Percentiles rank a stretch among this genome's conserved stretches.
These are phyloP conservation scores for Termitomyces sp. DNA, from an alignment of 768 basidiomycete genomes.

Conservation along the genomic window DNA sequence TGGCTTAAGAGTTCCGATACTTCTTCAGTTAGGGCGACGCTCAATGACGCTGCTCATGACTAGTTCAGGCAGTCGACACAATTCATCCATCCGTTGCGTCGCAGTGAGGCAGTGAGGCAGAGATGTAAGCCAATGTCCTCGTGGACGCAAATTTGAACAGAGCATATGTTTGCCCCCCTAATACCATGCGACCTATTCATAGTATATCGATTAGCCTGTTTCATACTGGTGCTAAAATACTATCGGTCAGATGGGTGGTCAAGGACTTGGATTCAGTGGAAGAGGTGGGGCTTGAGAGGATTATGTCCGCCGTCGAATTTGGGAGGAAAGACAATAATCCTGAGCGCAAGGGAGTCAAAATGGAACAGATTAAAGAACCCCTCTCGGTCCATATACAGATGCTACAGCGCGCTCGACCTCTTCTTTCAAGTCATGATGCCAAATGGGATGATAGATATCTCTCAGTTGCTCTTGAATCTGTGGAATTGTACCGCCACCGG, in stretches of 20 bases:
- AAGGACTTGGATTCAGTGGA: slow-evolving; percentile 41
- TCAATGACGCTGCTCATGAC: neutral
- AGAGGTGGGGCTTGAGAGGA: slow-evolving; percentile 33
- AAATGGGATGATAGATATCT: slow-evolving; percentile 43
- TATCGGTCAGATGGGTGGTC: slow-evolving; percentile 10
- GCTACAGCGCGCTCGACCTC: slow-evolving; percentile 32
- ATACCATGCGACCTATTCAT: neutral
- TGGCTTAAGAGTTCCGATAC: neutral
- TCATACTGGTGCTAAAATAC: slow-evolving; percentile 16
- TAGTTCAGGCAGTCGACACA: neutral
- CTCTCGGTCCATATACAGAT: slow-evolving; percentile 8
- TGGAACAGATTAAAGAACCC: neutral
- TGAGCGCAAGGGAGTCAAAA: slow-evolving; percentile 21
- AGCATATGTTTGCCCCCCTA: neutral
- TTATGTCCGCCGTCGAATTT: slow-evolving; percentile 26
- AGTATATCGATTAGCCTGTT: slow-evolving; percentile 45
- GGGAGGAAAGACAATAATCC: slow-evolving; percentile 26
- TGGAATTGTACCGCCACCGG: slow-evolving; percentile 23
- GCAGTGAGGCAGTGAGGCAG: slow-evolving; percentile 29
- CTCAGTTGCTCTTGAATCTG: slow-evolving; percentile 28
- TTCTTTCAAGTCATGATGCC: slow-evolving; percentile 39
- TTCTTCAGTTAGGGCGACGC: no score
- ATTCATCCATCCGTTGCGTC: neutral
- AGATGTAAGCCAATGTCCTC: slow-evolving; percentile 27
- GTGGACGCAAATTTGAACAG: neutral